These are phyloP conservation scores for Capsicum baccatum DNA, from an alignment of 257 asterid species.

Conservation along the genomic window DNA sequence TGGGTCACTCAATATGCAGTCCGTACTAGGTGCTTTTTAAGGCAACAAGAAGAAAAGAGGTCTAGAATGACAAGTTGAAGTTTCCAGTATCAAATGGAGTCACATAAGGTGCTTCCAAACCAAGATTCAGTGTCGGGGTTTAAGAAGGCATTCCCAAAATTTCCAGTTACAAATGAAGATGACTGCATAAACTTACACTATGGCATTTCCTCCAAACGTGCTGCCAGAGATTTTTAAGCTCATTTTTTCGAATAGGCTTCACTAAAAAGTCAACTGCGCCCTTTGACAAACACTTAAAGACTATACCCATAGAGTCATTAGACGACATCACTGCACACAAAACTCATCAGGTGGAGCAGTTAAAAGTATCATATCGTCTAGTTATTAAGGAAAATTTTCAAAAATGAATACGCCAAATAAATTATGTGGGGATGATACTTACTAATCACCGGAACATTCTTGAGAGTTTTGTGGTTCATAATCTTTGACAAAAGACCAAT, in stretches of 20 bases:
- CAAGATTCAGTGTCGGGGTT: neutral
- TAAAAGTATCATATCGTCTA: slow-evolving; percentile 27
- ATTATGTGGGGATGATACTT: slow-evolving; percentile 33
- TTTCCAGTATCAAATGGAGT: neutral
- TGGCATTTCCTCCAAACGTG: slow-evolving; percentile 54
- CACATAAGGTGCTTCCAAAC: slow-evolving; percentile 13
- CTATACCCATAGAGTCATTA: slow-evolving; percentile 41
- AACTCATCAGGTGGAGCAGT: slow-evolving; percentile 40
- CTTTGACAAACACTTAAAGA: slow-evolving; percentile 41
- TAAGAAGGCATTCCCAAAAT: neutral
- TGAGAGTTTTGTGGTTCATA: slow-evolving; percentile 54
- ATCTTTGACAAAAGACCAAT: slow-evolving; percentile 51
- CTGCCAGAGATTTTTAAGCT: slow-evolving; percentile 45
- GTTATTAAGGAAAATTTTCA: neutral
- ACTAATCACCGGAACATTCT: slow-evolving; percentile 56
- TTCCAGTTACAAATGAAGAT: slow-evolving; percentile 28
- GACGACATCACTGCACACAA: slow-evolving; percentile 48
- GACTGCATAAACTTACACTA: slow-evolving; percentile 38
- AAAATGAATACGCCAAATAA: slow-evolving; percentile 8
- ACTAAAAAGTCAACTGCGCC: slow-evolving; percentile 45
- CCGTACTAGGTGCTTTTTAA: slow-evolving; percentile 10
- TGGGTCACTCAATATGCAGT: neutral
- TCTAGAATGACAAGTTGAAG: slow-evolving; percentile 1
- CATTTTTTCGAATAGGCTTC: slow-evolving; percentile 47
- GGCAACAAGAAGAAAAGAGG: neutral